Base-by-base conservation (phyloP, 805 yeast genomes). In the Pichia paraexigua region DNA sequence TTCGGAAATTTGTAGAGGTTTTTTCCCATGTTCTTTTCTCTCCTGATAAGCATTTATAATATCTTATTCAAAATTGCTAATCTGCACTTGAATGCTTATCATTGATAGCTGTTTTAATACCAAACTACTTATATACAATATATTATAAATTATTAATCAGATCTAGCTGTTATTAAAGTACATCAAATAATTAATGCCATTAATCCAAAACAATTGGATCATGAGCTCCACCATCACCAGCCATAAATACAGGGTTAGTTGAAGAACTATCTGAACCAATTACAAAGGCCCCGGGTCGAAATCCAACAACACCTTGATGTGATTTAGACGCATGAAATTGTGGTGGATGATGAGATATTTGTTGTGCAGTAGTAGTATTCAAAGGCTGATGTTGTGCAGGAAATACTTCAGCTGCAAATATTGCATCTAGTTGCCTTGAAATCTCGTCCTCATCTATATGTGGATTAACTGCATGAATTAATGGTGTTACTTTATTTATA, bases 161-260 rank as follows among this genome's bases (percentile, higher is more conserved):
- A 24, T 24, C 7, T 17, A 10, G n/a, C 35, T 17, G 15, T 21
- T 10, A 30, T 21, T 30, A 25, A 17, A 30, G 10, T 32, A 18
- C 13, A 21, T 24, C 7, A 9, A 8, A 8, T 25, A 25, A 30
- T 21, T 5, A 10, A 30, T 46, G n/a, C 3, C 22, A n/a, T 32
- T 46, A 64, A 47, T 65, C 70, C 18, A 66, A 55, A 5, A 65
- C 65, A 37, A 65, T 56, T 3, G 70, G 70, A 51, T 66, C 70
- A 43, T 64, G 66, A 25, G 53, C 60, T 17, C 58, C 64, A 15
- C 70, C 69, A 21, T 60, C 63, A 20, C 69, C 69, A 2, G 60
- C 55, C 48, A 64, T 60, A 45, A 64, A 65, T 1, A 64, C 63
- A 15, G 62, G 67, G 9, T 35, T 35, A 15, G 39, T 17, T 2